These are phyloP conservation scores for Zea mays DNA, from an alignment of 176 grass and related monocot species.

Conservation along the genomic window DNA sequence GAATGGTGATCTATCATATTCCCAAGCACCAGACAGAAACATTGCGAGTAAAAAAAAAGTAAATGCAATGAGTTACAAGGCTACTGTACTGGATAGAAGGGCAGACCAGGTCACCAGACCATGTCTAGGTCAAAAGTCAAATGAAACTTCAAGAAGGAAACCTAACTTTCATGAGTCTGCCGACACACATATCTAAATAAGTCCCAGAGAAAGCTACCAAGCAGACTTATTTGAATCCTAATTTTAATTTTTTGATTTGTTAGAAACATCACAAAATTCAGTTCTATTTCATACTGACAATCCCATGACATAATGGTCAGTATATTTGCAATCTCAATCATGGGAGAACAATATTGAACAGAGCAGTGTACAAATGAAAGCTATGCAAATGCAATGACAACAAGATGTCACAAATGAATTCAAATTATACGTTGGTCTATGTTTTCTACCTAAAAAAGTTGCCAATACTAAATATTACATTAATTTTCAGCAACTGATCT, in stretches of 20 bases:
- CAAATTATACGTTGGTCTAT: neutral
- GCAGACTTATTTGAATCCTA: slow-evolving; percentile 4
- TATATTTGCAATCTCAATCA: slow-evolving; percentile 6
- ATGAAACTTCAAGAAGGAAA: neutral
- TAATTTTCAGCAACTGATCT: neutral
- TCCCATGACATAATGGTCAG: neutral
- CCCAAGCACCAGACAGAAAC: neutral
- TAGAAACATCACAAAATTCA: slow-evolving; percentile 9
- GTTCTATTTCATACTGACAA: neutral
- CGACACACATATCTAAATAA: neutral
- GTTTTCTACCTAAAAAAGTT: slow-evolving; percentile 19
- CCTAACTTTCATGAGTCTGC: neutral
- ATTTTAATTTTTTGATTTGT: slow-evolving; percentile 19
- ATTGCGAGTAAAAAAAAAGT: neutral
- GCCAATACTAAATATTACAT: neutral
- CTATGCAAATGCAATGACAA: slow-evolving; percentile 24
- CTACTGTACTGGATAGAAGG: slow-evolving; percentile 1
- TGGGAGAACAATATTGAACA: neutral
- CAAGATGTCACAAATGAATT: slow-evolving; percentile 16
- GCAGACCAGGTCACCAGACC: too few relatives aligned
- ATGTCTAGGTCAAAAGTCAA: neutral
- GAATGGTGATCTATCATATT: neutral
- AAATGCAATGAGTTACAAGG: neutral
- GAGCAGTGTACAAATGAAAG: neutral
- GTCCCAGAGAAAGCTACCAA: neutral